Percentiles rank a stretch among this genome's conserved stretches.
Conservation (phyloP, 2,329 filamentous ascomycete species). For the Ceratocystis diversiconidia region DNA sequence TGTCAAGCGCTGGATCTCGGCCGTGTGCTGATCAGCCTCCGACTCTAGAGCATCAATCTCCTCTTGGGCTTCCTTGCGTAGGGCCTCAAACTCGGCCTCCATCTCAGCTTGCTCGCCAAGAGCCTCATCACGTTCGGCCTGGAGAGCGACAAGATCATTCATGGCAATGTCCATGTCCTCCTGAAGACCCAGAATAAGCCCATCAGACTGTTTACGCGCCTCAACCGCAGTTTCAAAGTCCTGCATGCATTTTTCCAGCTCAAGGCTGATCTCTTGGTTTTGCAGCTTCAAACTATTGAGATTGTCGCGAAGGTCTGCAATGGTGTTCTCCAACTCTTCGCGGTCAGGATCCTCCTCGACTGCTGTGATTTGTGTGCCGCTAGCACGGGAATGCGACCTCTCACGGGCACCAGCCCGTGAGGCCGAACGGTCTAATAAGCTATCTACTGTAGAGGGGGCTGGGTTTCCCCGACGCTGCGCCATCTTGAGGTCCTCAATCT, state of each 20-base stretch:
- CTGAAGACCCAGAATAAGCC: slow-evolving; percentile 49
- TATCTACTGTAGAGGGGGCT: slow-evolving; percentile 60
- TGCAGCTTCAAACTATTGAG: slow-evolving; percentile 75
- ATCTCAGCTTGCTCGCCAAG: slow-evolving; percentile 48
- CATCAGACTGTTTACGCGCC: slow-evolving; percentile 46
- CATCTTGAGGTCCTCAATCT: slow-evolving; percentile 93
- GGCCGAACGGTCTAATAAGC: slow-evolving; percentile 84
- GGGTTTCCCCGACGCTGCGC: slow-evolving; percentile 53
- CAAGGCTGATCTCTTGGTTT: slow-evolving; percentile 75
- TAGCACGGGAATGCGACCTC: slow-evolving; percentile 60
- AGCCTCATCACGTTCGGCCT: slow-evolving; percentile 76
- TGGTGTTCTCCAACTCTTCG: slow-evolving; percentile 72
- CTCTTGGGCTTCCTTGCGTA: slow-evolving; percentile 49
- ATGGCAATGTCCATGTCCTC: slow-evolving; percentile 67
- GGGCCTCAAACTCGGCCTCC: slow-evolving; percentile 45
- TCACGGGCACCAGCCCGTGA: slow-evolving; percentile 59
- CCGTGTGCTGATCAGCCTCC: slow-evolving; percentile 57
- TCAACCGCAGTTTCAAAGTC: slow-evolving; percentile 64
- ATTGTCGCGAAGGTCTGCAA: slow-evolving; percentile 72
- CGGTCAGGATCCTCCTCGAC: slow-evolving; percentile 58
- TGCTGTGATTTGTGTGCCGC: slow-evolving; percentile 51
- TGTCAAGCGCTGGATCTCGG: slow-evolving; percentile 55
- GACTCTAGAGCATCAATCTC: slow-evolving; percentile 53
- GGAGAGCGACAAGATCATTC: slow-evolving; percentile 64
- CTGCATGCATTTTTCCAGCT: slow-evolving; percentile 63